phyloP scores from a whole-genome alignment of 2,329 filamentous ascomycete species.

The Scopulariopsis brevicaulis region DNA sequence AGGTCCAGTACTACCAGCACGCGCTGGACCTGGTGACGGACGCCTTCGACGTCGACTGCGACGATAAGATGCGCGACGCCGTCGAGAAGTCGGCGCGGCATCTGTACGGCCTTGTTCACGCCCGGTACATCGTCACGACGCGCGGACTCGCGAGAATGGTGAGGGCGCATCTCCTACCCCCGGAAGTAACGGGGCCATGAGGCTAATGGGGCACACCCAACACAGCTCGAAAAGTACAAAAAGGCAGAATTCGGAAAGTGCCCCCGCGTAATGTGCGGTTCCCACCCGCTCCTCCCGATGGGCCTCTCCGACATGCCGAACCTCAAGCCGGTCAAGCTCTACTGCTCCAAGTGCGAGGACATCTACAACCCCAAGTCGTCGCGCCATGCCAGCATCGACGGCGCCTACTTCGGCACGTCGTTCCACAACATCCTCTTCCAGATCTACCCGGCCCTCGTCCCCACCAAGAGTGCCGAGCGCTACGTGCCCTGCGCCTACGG shows the following conservation, averaged over 20 bases:
- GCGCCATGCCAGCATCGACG: constrained; percentile 88
- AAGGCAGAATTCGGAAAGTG: constrained; percentile 98
- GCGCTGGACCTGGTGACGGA: constrained; percentile 94
- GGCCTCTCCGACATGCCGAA: constrained; percentile 84
- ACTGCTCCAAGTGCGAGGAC: constrained; percentile 95
- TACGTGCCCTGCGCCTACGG: constrained; percentile 89
- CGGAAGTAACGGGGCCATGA: background rate
- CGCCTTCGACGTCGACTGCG: constrained; percentile 96
- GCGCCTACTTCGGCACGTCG: constrained; percentile 93
- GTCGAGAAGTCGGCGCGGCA: constrained; percentile 96
- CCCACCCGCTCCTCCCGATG: constrained; percentile 88
- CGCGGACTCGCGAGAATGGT: constrained; percentile 95
- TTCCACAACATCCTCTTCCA: constrained; percentile 99
- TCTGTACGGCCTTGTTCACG: constrained; percentile 91
- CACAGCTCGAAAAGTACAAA: constrained; percentile 94
- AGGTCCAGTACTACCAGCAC: constrained; percentile 99
- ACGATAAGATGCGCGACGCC: constrained; percentile 95
- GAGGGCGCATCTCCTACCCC: constrained; percentile 17
- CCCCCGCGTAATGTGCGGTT: constrained; percentile 88
- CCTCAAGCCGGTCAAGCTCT: constrained; percentile 86
- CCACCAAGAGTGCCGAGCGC: constrained; percentile 71
- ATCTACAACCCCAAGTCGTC: constrained; percentile 98
- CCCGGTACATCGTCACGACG: constrained; percentile 93
- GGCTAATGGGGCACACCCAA: background rate
- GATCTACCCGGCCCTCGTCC: constrained; percentile 85